Evolutionary conservation across 257 asterid species (phyloP), one percentile per base, ranked within the genome.

Genomic region (Solanum appendiculatum): DNA sequence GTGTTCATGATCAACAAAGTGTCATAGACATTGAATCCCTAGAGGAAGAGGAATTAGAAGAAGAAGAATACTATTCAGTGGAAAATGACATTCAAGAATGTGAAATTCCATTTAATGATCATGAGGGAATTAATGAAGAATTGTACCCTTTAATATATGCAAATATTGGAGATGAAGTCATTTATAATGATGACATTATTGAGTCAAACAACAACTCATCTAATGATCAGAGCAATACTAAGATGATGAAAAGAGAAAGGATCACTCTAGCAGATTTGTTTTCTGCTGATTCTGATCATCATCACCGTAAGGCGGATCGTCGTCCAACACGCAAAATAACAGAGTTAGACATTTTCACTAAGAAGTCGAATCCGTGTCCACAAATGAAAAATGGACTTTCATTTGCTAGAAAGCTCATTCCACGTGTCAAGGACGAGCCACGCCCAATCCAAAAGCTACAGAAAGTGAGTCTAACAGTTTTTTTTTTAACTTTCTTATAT

Each of bases 221-320:
- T 10, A 73, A 39, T 68, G 39, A 68, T 13, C 12, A 82, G 39
- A 88, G 87, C 68, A 23, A 51, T 25, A 42, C 20, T 87, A 86
- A 83, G 78, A 83, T 27, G 60, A 46, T 80, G 83, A 91, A 91
- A 86, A 91, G 63, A 86, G 92, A 83, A 56, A 90, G 98, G 84
- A 93, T 87, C 27, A 95, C 98, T 13, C 93, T 95, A 9, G 98
- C 96, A 0, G 98, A 94, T 78, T 90, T 95, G 90, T 94, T 95
- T 90, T 85, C 85, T 9, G 96, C 95, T 3, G 95, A 95, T 84
- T 82, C 91, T 8, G 85, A 80, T 29, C 68, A 80, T 80, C 85
- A 80, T 80, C 68, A 48, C 68, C 70, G 4, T 16, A 51, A 16
- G 36, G 18, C 73, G 0, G 54, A 31, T 20, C n/a, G 11, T 23